Conservation (phyloP, 2,329 filamentous ascomycete genomes). For the Mycosphaerella arachidis region DNA sequence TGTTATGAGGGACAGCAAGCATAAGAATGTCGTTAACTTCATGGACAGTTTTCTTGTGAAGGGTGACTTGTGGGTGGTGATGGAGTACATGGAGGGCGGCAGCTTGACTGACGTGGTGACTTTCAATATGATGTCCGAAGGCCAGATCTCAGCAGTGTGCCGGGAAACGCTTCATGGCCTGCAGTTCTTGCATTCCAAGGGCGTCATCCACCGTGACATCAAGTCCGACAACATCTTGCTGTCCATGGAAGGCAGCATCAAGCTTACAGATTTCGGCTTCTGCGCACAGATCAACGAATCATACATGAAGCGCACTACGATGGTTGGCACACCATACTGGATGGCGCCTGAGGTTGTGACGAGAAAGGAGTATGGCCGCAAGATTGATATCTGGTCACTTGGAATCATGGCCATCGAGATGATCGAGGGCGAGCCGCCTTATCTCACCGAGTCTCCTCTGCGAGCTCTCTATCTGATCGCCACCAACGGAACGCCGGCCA, state of each 20-base stretch:
- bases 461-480: constrained; percentile 93
- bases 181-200: constrained; percentile 94
- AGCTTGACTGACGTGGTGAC: constrained; percentile 97
- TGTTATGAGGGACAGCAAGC: constrained; percentile 98
- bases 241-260: constrained; percentile 91
- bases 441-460: constrained; percentile 89
- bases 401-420: constrained; percentile 99
- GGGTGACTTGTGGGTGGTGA: constrained; percentile 95
- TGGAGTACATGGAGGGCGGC: constrained; percentile 99
- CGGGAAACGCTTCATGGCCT: constrained; percentile 86
- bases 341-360: constrained; percentile 99
- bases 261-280: constrained; percentile 97
- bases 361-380: constrained; percentile 93
- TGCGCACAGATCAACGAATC: constrained; percentile 97
- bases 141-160: constrained; percentile 93
- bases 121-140: constrained; percentile 98
- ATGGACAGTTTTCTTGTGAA: constrained; percentile 91
- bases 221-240: constrained; percentile 98
- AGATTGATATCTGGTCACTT: constrained; percentile 97
- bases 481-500: constrained; percentile 88
- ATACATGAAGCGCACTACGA: constrained; percentile 95
- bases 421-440: constrained; percentile 97
- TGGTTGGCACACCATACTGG: constrained; percentile 99
- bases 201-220: constrained; percentile 97
- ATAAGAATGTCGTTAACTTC: constrained; percentile 99